Evolutionary conservation across 192 early-diverging fungal species (phyloP).

Genomic region (Coemansia sp.): DNA sequence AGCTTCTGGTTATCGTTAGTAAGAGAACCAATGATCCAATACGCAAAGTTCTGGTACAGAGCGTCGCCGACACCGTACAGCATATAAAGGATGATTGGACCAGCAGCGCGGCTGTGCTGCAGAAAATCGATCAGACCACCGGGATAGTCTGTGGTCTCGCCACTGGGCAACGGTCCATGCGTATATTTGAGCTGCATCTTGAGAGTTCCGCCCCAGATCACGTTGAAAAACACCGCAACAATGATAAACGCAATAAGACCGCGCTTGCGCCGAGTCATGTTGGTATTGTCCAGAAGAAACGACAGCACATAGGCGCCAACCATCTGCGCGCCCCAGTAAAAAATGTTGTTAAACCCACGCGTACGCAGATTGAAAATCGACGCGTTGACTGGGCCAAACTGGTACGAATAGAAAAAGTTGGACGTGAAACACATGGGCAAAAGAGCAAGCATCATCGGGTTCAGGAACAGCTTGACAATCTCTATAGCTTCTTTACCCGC

Average conservation of each 20-base stretch:
- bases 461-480: constrained; percentile 60
- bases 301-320: constrained; percentile 69
- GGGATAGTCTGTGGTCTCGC: constrained; percentile 12
- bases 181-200: constrained; percentile 64
- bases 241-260: constrained; percentile 62
- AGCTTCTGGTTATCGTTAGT: constrained; percentile 77
- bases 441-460: constrained; percentile 68
- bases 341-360: constrained; percentile 76
- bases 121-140: constrained; percentile 55
- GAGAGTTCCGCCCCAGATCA: constrained; percentile 69
- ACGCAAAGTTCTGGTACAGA: constrained; percentile 77
- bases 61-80: constrained; percentile 80
- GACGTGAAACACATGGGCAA: constrained; percentile 75
- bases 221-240: constrained; percentile 55
- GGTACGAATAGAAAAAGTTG: constrained; percentile 90
- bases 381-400: constrained; percentile 73
- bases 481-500: constrained; percentile 58
- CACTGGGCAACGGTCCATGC: constrained; percentile 14
- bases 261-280: constrained; percentile 62
- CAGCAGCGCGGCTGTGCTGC: constrained; percentile 55
- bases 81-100: constrained; percentile 70
- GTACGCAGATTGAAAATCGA: constrained; percentile 73
- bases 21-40: constrained; percentile 88
- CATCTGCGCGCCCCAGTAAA: constrained; percentile 85
- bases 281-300: constrained; percentile 64